Evolutionary conservation across 306 rosid species (phyloP).

Genomic region (Pachyrhizus erosus): DNA sequence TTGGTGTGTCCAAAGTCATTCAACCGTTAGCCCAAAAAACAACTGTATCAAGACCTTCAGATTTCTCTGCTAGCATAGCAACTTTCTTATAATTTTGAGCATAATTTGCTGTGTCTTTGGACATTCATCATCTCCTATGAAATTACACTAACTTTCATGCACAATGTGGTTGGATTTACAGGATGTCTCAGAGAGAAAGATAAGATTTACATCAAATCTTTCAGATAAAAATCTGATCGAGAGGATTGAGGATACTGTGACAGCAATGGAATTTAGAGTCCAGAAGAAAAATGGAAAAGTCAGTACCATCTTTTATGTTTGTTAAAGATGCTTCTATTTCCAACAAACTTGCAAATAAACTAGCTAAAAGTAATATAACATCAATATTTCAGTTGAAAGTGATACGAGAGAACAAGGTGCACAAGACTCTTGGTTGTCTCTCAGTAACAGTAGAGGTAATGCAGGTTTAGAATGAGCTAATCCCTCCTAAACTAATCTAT

Average conservation of each 20-base stretch:
- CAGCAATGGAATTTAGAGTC: slow-evolving; percentile 78
- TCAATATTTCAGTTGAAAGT: slow-evolving; percentile 72
- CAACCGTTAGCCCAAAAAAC: no score
- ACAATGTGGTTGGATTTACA: slow-evolving; percentile 41
- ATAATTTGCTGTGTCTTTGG: neutral
- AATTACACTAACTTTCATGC: neutral
- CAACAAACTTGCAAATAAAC: slow-evolving; percentile 26
- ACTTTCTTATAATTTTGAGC: no score
- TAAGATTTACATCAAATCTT: slow-evolving; percentile 85
- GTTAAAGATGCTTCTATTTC: slow-evolving; percentile 5
- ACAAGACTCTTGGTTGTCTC: slow-evolving; percentile 60
- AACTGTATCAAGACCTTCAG: no score
- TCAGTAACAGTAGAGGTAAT: slow-evolving; percentile 79
- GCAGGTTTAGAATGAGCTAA: slow-evolving; percentile 12
- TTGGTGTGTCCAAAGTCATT: no score
- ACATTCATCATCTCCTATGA: neutral
- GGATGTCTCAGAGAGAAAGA: slow-evolving; percentile 93
- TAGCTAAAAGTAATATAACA: slow-evolving; percentile 20
- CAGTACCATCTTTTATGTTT: slow-evolving; percentile 33
- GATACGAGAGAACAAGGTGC: slow-evolving; percentile 61
- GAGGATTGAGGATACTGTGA: slow-evolving; percentile 71
- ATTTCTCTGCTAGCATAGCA: no score
- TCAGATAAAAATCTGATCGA: slow-evolving; percentile 70
- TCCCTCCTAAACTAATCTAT: neutral
- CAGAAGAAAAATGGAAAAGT: slow-evolving; percentile 89